Evolutionary conservation across 1,284 basidiomycete species (phyloP), one percentile per base, ranked within the genome.

Genomic region (Ceratobasidium sp.): DNA sequence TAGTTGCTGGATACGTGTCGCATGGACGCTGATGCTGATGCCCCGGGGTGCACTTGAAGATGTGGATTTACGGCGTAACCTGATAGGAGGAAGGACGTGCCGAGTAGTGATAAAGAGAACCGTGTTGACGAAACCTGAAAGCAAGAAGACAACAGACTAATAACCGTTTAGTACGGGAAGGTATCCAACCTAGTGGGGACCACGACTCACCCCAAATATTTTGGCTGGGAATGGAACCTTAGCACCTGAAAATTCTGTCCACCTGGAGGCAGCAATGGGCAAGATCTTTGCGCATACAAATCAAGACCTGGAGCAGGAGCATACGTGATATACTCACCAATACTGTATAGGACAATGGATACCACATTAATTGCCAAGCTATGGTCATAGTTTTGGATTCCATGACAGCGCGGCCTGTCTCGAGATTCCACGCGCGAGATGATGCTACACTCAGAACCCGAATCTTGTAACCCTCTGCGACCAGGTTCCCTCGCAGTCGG

Each of bases 401-500:
- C 64, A 51, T 44, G 48, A 48, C 33, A 77, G 71, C 42, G 80
- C 75, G 18, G 58, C 75, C 40, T 72, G 53, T 56, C n/a, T 63
- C 56, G 14, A 48, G 63, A 61, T 62, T 73, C 73, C 58, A 66
- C 28, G 73, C 64, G 38, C 62, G 49, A 23, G 62, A 53, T 21
- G 60, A 49, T 21, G 40, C 30, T 38, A 67, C 56, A 28, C 73
- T 71, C 21, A 79, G 79, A 28, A 83, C 69, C 16, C 69, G 48
- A 69, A 81, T 79, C 67, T 77, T 80, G 81, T 81, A 82, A 12
- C 79, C 79, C 60, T 79, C 74, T 14, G 81, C 75, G n/a, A 76
- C 76, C 67, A 84, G 79, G 73, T 82, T 81, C 18, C 81, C 81
- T 25, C 80, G 77, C 54, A 79, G 79, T 78, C 81, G 81, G 66